These are phyloP conservation scores for Metschnikowia orientalis DNA, from an alignment of 805 yeast species.

Conservation along the genomic window DNA sequence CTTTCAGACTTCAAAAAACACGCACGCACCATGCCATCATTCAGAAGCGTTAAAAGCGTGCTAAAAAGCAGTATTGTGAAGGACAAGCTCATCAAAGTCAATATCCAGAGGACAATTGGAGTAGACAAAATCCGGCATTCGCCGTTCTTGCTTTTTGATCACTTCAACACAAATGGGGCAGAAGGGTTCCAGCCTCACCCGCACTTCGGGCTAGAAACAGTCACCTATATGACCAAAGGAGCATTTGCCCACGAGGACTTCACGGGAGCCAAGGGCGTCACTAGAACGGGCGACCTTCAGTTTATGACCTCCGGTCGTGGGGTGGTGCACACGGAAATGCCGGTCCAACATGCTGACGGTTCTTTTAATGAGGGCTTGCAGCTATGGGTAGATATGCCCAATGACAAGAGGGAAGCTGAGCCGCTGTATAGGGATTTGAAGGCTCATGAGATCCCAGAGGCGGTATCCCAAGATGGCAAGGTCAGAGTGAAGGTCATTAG, in stretches of 20 bases:
- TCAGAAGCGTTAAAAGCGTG: too few species aligned
- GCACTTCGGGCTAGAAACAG: conserved; percentile 77
- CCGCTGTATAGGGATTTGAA: conserved; percentile 71
- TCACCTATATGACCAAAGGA: conserved; percentile 62
- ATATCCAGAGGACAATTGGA: too few species aligned
- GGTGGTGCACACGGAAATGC: conserved; percentile 83
- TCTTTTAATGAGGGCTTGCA: conserved; percentile 54
- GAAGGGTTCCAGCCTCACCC: conserved; percentile 84
- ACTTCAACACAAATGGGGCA: conserved; percentile 59
- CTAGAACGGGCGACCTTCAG: conserved; percentile 80
- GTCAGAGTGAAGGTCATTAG: conserved; percentile 67
- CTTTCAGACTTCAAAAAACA: too few species aligned
- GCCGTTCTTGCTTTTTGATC: conserved; percentile 80
- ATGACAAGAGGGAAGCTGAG: conserved; percentile 42
- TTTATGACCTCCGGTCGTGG: conserved; percentile 94
- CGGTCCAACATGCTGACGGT: conserved; percentile 45
- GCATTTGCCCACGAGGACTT: conserved; percentile 80
- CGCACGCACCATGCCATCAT: too few species aligned
- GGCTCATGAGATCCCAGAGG: conserved; percentile 67
- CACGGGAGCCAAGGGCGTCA: conserved; percentile 75
- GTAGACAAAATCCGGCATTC: too few species aligned
- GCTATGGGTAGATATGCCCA: conserved; percentile 50
- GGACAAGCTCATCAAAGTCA: too few species aligned
- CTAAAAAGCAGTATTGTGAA: too few species aligned
- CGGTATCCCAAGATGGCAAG: conserved; percentile 55